Evolutionary conservation across 306 rosid genomes (phyloP).

Genomic region (Citrullus amarus): DNA sequence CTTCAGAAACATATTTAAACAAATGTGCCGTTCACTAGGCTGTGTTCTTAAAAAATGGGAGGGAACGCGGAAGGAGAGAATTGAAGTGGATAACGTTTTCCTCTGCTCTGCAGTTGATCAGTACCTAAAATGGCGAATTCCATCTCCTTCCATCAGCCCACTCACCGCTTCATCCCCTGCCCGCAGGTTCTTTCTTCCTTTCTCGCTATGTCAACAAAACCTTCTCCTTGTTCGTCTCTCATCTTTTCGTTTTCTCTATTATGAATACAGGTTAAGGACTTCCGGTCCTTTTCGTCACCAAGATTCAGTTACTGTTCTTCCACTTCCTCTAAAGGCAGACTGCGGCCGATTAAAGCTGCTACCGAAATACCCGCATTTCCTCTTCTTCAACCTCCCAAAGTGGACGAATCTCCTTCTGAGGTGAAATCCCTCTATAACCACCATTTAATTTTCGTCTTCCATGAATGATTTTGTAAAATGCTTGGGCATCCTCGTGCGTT

Average conservation of each 20-base stretch:
- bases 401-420: conserved; percentile 48
- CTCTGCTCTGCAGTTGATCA: not conserved
- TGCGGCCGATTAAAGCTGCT: conserved; percentile 41
- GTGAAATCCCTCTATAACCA: conserved; percentile 16
- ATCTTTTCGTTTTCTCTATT: not conserved
- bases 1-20: not conserved
- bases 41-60: not conserved
- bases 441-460: not conserved
- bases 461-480: not conserved
- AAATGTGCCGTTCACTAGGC: not conserved
- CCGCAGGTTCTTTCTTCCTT: conserved; percentile 35
- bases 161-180: conserved; percentile 35
- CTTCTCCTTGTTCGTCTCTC: not conserved
- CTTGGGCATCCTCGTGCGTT: not conserved
- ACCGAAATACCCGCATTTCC: conserved; percentile 47
- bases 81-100: not conserved
- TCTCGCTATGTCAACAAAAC: conserved; percentile 4
- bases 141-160: conserved; percentile 40
- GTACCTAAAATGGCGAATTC: conserved; percentile 44
- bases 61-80: not conserved
- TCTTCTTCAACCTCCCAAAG: conserved; percentile 36
- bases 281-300: conserved; percentile 29
- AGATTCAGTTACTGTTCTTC: conserved; percentile 26
- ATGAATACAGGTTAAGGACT: conserved; percentile 34
- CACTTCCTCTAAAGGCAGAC: conserved; percentile 19